phyloP scores from a whole-genome alignment of 106 monocot species.

The Gastrodia elata region DNA sequence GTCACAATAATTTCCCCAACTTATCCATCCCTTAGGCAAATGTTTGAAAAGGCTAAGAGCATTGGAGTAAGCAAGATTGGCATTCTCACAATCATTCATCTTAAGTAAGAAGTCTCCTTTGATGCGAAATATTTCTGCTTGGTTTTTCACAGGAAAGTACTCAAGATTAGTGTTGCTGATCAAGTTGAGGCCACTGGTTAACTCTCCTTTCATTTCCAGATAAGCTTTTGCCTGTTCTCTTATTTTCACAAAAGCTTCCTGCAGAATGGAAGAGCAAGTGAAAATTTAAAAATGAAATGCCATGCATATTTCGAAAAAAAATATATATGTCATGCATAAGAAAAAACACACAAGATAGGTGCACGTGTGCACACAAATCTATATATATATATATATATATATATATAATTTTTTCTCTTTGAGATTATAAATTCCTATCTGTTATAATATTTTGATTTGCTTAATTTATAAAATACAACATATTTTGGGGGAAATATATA shows the following conservation, averaged over 20 bases:
- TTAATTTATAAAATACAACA: too few species aligned
- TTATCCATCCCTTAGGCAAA: slow-evolving; percentile 98
- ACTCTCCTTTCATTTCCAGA: slow-evolving; percentile 93
- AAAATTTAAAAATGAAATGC: background rate
- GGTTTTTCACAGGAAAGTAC: slow-evolving; percentile 84
- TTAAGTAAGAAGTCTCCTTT: slow-evolving; percentile 93
- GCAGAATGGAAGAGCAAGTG: slow-evolving; percentile 14
- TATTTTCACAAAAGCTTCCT: slow-evolving; percentile 99
- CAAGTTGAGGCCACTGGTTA: slow-evolving; percentile 84
- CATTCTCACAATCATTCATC: slow-evolving; percentile 84
- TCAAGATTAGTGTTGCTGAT: slow-evolving; percentile 98
- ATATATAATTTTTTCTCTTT: background rate
- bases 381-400: background rate
- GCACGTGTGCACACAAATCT: too few species aligned
- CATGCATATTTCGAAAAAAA: background rate
- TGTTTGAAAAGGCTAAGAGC: slow-evolving; percentile 82
- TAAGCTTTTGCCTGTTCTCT: slow-evolving; percentile 98
- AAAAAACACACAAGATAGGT: too few species aligned
- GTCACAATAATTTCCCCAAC: slow-evolving; percentile 99
- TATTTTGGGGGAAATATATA: too few species aligned
- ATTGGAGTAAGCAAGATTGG: slow-evolving; percentile 80
- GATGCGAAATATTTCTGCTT: slow-evolving; percentile 91
- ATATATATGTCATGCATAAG: background rate
- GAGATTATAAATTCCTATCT: too few species aligned
- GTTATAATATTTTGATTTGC: too few species aligned